Evolutionary conservation across 352 stramenopile genomes (phyloP).

Genomic region (Pythium aphanidermatum): DNA sequence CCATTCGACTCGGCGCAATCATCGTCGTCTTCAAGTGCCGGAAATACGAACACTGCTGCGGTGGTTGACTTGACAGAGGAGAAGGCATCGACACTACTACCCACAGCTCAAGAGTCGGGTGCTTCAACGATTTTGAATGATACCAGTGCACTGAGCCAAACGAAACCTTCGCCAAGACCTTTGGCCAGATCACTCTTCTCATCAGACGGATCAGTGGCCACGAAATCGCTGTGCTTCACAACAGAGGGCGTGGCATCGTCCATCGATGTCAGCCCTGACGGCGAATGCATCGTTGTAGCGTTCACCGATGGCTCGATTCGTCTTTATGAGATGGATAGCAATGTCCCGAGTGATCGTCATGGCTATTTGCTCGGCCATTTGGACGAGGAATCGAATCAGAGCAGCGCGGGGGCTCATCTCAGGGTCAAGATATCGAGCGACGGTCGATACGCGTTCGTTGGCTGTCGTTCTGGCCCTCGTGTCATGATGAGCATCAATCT

Average conservation of each 20-base stretch:
- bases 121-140: too few relatives aligned
- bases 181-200: constrained; percentile 45
- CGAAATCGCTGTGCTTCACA: constrained; percentile 79
- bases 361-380: constrained; percentile 77
- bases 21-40: background rate
- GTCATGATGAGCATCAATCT: constrained; percentile 82
- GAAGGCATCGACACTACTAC: constrained; percentile 8
- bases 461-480: constrained; percentile 52
- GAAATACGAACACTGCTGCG: background rate
- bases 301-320: constrained; percentile 75
- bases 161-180: constrained; percentile 28
- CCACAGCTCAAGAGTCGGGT: too few relatives aligned
- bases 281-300: constrained; percentile 76
- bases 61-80: constrained; percentile 16
- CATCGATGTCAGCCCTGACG: constrained; percentile 68
- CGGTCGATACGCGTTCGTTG: constrained; percentile 78
- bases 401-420: constrained; percentile 41
- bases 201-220: constrained; percentile 29
- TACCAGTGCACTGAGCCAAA: constrained; percentile 3
- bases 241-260: constrained; percentile 68
- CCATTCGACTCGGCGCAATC: background rate
- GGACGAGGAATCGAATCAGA: constrained; percentile 63
- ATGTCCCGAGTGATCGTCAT: constrained; percentile 69
- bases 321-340: constrained; percentile 84
- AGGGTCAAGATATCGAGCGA: constrained; percentile 75